Conservation (phyloP, 1,139 yeast genomes). For the Geotrichum europaeum region DNA sequence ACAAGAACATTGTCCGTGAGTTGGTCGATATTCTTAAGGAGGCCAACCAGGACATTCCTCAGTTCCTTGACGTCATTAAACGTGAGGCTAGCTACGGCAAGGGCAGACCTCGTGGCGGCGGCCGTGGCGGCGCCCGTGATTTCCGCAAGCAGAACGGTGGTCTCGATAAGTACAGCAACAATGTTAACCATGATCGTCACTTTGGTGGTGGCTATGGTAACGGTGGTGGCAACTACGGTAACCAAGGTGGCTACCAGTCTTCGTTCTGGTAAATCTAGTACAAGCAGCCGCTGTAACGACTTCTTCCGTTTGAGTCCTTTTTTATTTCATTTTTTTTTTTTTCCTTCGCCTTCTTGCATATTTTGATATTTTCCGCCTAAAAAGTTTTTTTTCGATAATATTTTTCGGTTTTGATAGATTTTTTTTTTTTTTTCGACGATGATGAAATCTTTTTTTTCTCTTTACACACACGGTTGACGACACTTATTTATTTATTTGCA, state of each 20-base stretch:
- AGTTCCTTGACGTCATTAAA: conserved; percentile 70
- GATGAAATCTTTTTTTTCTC: neutral
- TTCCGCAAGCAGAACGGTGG: conserved; percentile 36
- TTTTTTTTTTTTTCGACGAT: neutral
- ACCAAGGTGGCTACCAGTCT: conserved; percentile 18
- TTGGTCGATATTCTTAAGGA: conserved; percentile 80
- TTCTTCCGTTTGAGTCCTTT: neutral
- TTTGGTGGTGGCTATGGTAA: conserved; percentile 30
- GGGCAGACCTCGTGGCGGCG: conserved; percentile 46
- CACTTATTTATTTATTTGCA: conserved; percentile 3
- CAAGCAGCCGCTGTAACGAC: neutral
- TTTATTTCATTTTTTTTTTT: neutral
- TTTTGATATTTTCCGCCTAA: conserved; percentile 1
- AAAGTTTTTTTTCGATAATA: conserved; percentile 10
- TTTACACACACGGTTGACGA: conserved; percentile 4
- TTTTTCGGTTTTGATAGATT: conserved; percentile 9
- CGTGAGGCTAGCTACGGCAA: conserved; percentile 70
- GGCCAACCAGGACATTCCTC: conserved; percentile 97
- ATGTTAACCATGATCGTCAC: conserved; percentile 29
- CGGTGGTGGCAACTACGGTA: conserved; percentile 22
- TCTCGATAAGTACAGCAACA: conserved; percentile 32
- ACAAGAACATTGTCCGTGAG: conserved; percentile 83
- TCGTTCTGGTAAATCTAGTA: conserved; percentile 17
- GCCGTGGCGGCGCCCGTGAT: conserved; percentile 29
- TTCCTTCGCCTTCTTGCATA: conserved; percentile 9